Base-by-base conservation (phyloP, 2,329 filamentous ascomycete species). In the Cladosporium sp. region DNA sequence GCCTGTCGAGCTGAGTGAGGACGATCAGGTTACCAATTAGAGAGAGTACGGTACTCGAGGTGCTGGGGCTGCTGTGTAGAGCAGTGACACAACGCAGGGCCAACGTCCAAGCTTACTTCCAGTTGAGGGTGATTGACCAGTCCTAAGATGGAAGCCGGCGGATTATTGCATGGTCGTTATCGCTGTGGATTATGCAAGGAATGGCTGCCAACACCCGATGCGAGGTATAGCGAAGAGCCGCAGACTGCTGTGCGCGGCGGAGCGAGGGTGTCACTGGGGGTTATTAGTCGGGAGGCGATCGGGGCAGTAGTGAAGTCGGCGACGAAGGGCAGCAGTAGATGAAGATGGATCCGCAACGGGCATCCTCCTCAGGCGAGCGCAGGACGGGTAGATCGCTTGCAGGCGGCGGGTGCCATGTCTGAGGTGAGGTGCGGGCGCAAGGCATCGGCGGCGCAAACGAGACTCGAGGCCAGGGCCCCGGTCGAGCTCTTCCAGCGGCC, bases 141-240 rank as follows among this genome's bases (percentile, higher is more conserved):
- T 47, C 54, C 54, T 9, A 56, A 49, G 54, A 25, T 37, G 54
- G 54, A 38, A 39, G 37, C 34, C 54, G 36, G 54, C 54, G 54
- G 54, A 47, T 56, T 56, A 56, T 49, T 56, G 54, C 54, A 56
- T 56, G 34, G 34, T 56, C 34, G 40, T 56, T 56, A 38, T 56
- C 54, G 54, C 54, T 43, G 17, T 56, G 54, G 43, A 56, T 45
- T 15, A 56, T 56, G 54, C 54, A 56, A 56, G 54, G 54, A 47
- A 56, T 49, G 25, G 42, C 42, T 38, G 54, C 54, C 42, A 55
- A 43, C 51, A 55, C 51, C 51, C 51, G 51, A 43, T 36, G 51
- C 28, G 25, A 56, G 42, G 36, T 43, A 30, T 39, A 39, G 54
- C 54, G 54, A 39, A 20, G 34, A 56, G 54, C 54, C 52, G 52